Base-by-base conservation (phyloP, 441 rosid genomes). In the Jatropha podagrica region DNA sequence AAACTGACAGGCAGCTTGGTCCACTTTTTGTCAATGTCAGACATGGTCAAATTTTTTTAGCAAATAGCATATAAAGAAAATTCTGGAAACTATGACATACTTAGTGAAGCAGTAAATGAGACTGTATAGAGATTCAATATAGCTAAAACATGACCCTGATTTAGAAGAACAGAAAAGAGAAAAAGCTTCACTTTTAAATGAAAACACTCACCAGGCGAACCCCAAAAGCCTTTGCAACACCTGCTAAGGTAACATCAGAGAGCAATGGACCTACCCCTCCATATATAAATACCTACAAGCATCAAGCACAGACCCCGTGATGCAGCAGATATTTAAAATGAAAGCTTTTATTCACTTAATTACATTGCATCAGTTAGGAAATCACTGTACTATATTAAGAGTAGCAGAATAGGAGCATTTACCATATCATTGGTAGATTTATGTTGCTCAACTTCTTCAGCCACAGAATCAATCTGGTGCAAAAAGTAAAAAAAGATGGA, bases 191-290 rank as follows among this genome's bases (percentile, higher is more conserved):
- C 23, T 61, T 17, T 20, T 5, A 51, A 72, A 69, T 15, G 74
- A 76, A 72, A 75, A 61, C 71, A 82, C 88, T 7, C 82, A 96
- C 98, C 92, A 94, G 77, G 73, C 96, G 98, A 82, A 94, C 98
- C 48, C 99, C 97, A 84, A 94, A 96, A 72, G 99, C 97, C 87
- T 94, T 96, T 20, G 99, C 99, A 77, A 92, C 90, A 76, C 99
- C 97, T 46, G 97, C 97, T 84, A 84, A 83, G 59, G 98, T 83
- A 78, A 96, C 93, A 86, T 96, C 99, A 48, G 93, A 94, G 81
- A 92, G 98, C 84, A 96, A 81, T 42, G 97, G 99, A 69, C 99
- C 99, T 20, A 96, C 88, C 72, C 97, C 98, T 76, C 99, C 99
- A 77, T 90, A 90, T 55, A 96, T 80, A 69, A 94, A 88, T 65